Percentiles rank a stretch among this genome's conserved stretches.
Evolutionary conservation across 2,329 filamentous ascomycete genomes (phyloP).

Genomic region (Whalleya microplaca): DNA sequence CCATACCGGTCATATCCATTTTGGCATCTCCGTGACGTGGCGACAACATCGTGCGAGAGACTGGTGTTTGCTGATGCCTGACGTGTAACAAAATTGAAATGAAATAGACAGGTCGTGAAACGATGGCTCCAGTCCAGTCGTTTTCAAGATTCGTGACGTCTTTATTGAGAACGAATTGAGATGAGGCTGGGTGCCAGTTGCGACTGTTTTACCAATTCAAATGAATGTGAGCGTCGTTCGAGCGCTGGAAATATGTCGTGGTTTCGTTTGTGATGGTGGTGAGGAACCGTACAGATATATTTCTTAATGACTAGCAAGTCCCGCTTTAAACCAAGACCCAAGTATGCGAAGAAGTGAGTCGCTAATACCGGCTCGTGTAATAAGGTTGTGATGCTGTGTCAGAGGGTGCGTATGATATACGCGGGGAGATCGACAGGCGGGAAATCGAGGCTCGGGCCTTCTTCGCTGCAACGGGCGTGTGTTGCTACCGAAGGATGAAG

Average conservation of each 20-base stretch:
- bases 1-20: conserved; percentile 24
- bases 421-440: conserved; percentile 2
- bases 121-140: neutral
- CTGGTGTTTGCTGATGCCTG: neutral
- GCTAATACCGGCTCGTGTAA: neutral
- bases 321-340: neutral
- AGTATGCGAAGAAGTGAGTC: neutral
- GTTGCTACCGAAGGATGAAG: neutral
- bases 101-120: neutral
- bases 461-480: neutral
- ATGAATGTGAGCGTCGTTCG: too few species aligned
- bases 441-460: neutral
- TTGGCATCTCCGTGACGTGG: conserved; percentile 14
- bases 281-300: neutral
- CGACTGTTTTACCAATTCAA: too few species aligned
- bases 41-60: conserved; percentile 9
- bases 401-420: conserved; percentile 6
- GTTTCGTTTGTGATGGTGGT: neutral
- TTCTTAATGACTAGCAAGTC: neutral
- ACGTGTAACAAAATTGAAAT: neutral
- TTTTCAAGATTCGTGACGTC: neutral
- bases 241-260: neutral
- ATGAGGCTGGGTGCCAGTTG: too few species aligned
- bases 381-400: neutral
- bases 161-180: too few species aligned